These are phyloP conservation scores for Cinnamomum chago DNA, from an alignment of 164 flowering plant genomes.

Conservation along the genomic window DNA sequence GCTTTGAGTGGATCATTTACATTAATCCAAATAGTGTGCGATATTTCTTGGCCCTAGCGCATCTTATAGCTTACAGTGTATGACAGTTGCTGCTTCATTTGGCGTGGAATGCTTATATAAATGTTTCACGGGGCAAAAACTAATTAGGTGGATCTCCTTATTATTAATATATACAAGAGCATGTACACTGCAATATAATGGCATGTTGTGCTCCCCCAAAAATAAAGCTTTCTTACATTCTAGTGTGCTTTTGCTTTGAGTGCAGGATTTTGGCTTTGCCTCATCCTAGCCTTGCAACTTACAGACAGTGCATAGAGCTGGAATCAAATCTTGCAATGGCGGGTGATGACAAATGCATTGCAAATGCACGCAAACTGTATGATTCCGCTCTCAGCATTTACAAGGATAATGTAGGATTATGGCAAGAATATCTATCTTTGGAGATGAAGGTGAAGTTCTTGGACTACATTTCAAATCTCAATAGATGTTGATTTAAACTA, in stretches of 20 bases:
- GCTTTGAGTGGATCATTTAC: too few species aligned
- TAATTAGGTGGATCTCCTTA: too few species aligned
- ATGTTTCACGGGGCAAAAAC: too few species aligned
- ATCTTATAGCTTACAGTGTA: too few species aligned
- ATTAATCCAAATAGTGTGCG: too few species aligned
- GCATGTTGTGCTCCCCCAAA: not conserved
- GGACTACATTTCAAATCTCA: not conserved
- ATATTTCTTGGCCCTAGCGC: too few species aligned
- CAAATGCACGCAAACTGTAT: conserved; percentile 62
- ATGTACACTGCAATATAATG: not conserved
- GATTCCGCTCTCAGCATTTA: conserved; percentile 73
- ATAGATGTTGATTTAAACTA: not conserved
- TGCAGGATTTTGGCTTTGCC: conserved; percentile 74
- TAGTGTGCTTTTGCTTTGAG: not conserved
- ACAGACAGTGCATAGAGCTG: conserved; percentile 68
- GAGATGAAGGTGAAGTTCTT: conserved; percentile 58
- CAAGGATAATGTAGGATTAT: conserved; percentile 52
- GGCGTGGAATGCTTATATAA: too few species aligned
- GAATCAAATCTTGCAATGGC: conserved; percentile 61
- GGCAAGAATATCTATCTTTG: conserved; percentile 68
- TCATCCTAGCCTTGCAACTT: conserved; percentile 64
- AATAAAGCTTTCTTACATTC: not conserved
- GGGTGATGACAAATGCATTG: conserved; percentile 55
- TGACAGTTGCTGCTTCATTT: too few species aligned
- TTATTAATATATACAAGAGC: too few species aligned